These are phyloP conservation scores for Chenopodium quinoa DNA, from an alignment of 148 eudicot species.

Conservation along the genomic window DNA sequence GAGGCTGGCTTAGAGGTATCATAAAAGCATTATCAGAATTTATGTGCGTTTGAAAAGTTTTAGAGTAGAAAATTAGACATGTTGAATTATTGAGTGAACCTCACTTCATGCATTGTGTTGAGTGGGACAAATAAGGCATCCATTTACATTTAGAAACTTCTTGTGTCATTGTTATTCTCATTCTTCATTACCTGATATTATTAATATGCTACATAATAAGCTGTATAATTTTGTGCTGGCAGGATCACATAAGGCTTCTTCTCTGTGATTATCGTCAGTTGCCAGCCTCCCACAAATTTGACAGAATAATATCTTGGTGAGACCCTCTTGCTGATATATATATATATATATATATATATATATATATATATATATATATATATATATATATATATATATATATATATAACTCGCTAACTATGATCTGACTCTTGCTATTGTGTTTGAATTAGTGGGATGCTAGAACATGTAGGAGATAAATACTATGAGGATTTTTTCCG, in stretches of 20 bases:
- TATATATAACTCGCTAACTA: neutral
- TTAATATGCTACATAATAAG: too few relatives aligned
- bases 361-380: neutral
- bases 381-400: neutral
- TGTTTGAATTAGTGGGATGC: conserved; percentile 59
- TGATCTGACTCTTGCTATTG: neutral
- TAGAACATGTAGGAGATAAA: conserved; percentile 86
- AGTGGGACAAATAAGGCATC: too few relatives aligned
- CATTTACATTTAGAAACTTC: too few relatives aligned
- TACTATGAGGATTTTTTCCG: conserved; percentile 67
- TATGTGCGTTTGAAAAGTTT: too few relatives aligned
- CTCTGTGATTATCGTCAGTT: conserved; percentile 84
- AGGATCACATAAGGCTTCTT: conserved; percentile 74
- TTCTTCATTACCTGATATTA: too few relatives aligned
- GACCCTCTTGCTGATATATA: neutral
- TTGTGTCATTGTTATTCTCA: too few relatives aligned
- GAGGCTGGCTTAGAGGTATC: conserved; percentile 85
- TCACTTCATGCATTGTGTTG: too few relatives aligned
- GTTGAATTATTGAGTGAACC: too few relatives aligned
- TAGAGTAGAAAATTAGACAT: too few relatives aligned
- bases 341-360: too few relatives aligned
- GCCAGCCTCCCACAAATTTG: conserved; percentile 50
- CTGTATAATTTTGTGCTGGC: too few relatives aligned
- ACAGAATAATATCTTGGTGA: conserved; percentile 85
- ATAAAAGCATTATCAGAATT: too few relatives aligned